These are phyloP conservation scores for Lepidium sativum DNA, from an alignment of 345 rosid species.

Conservation along the genomic window DNA sequence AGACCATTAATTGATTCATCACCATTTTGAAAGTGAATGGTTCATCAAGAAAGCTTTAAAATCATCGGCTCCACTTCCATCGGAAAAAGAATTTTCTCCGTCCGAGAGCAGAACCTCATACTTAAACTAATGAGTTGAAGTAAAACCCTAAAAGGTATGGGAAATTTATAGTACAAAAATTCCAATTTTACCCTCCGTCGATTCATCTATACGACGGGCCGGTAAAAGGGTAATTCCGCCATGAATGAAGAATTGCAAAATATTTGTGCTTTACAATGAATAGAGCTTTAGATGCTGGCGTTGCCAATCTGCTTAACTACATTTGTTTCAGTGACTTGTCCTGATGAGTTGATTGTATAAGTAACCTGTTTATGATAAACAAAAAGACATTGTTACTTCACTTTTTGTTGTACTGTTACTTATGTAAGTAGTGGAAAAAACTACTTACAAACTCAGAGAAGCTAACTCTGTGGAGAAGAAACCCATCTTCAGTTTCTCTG, in stretches of 20 bases:
- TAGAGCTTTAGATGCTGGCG: conserved; percentile 38
- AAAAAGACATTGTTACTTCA: background rate
- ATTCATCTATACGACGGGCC: background rate
- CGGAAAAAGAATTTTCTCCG: conserved; percentile 6
- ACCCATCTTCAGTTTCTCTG: conserved; percentile 52
- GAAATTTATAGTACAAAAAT: conserved; percentile 4
- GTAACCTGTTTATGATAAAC: conserved; percentile 38
- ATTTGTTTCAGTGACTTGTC: conserved; percentile 37
- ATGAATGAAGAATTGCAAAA: background rate
- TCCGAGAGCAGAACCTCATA: conserved; percentile 43
- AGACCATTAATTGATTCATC: conserved; percentile 10
- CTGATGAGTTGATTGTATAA: conserved; percentile 40
- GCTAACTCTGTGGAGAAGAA: conserved; percentile 69
- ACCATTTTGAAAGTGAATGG: background rate
- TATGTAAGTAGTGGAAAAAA: background rate
- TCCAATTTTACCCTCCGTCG: conserved; percentile 17
- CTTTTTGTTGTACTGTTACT: background rate
- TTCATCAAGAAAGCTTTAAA: background rate
- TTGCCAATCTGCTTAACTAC: conserved; percentile 38
- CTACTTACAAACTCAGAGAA: conserved; percentile 52
- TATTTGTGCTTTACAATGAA: background rate
- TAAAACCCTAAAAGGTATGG: conserved; percentile 10
- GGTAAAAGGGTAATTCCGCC: background rate
- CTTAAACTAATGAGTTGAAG: conserved; percentile 22
- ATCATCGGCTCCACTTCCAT: conserved; percentile 37